Evolutionary conservation across 1,284 basidiomycete species (phyloP).

Genomic region (Cutaneotrichosporon mucoides): DNA sequence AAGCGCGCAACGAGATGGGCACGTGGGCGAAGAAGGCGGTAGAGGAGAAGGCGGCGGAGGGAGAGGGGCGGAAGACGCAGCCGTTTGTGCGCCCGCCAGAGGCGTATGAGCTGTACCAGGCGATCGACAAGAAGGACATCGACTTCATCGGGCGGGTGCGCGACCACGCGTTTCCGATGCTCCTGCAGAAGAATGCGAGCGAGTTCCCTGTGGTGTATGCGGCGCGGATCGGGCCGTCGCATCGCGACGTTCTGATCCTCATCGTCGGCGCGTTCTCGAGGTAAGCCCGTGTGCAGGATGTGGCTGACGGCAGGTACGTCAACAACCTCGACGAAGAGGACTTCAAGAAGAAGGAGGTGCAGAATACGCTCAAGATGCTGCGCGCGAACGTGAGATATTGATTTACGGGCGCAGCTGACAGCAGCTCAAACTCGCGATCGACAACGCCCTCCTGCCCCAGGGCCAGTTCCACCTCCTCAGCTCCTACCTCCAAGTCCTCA

Average conservation of each 20-base stretch:
- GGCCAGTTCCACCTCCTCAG: slow-evolving; percentile 35
- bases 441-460: slow-evolving; percentile 44
- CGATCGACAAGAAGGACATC: slow-evolving; percentile 49
- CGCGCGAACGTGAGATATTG: slow-evolving; percentile 39
- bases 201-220: slow-evolving; percentile 50
- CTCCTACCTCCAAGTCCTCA: slow-evolving; percentile 49
- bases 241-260: slow-evolving; percentile 46
- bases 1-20: slow-evolving; percentile 26
- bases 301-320: slow-evolving; percentile 37
- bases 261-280: slow-evolving; percentile 47
- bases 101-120: slow-evolving; percentile 48
- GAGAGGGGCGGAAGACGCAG: slow-evolving; percentile 11
- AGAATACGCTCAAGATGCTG: slow-evolving; percentile 41
- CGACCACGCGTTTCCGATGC: slow-evolving; percentile 44
- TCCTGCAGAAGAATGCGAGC: slow-evolving; percentile 47
- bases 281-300: slow-evolving; percentile 18
- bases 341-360: slow-evolving; percentile 43
- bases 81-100: slow-evolving; percentile 44
- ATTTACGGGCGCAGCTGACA: not conserved
- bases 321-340: slow-evolving; percentile 47
- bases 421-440: slow-evolving; percentile 50
- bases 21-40: slow-evolving; percentile 22
- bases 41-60: slow-evolving; percentile 5
- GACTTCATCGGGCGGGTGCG: slow-evolving; percentile 48
- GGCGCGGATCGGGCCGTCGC: slow-evolving; percentile 39